Evolutionary conservation across 2,329 filamentous ascomycete genomes (phyloP).

Genomic region (Ceratocystis smalleyi): DNA sequence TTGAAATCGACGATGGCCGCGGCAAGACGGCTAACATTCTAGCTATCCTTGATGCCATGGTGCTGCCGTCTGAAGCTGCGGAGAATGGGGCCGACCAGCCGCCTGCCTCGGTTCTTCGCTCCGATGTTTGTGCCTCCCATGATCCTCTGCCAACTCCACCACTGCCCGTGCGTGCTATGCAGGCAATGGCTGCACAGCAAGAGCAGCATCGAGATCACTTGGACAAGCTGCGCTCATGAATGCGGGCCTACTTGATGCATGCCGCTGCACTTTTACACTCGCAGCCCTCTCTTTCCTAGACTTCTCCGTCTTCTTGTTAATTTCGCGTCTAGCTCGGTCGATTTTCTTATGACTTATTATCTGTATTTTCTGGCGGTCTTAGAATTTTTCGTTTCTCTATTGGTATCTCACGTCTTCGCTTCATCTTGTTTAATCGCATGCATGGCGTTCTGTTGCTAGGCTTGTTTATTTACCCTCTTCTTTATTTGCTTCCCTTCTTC

Average conservation of each 20-base stretch:
- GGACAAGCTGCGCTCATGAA: constrained; percentile 4
- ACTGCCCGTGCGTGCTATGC: constrained; percentile 3
- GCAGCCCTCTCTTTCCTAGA: background rate
- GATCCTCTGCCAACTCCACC: constrained; percentile 2
- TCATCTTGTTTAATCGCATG: background rate
- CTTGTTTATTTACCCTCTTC: background rate
- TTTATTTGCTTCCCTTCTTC: no score
- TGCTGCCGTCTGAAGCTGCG: constrained; percentile 13
- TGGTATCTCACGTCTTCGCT: background rate
- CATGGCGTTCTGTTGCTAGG: background rate
- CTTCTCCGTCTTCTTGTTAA: background rate
- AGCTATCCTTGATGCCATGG: constrained; percentile 55
- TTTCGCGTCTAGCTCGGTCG: background rate
- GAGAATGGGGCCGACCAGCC: background rate
- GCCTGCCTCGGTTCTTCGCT: background rate
- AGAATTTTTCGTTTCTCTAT: background rate
- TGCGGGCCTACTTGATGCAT: background rate
- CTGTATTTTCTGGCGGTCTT: background rate
- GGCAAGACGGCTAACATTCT: constrained; percentile 43
- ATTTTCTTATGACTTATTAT: background rate
- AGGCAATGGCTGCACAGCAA: constrained; percentile 8
- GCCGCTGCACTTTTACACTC: no score
- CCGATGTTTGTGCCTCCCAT: background rate
- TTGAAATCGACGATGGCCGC: constrained; percentile 47
- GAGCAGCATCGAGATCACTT: constrained; percentile 8